phyloP scores from a whole-genome alignment of 2,329 filamentous ascomycete species.

The Chaetomiaceae sp. region DNA sequence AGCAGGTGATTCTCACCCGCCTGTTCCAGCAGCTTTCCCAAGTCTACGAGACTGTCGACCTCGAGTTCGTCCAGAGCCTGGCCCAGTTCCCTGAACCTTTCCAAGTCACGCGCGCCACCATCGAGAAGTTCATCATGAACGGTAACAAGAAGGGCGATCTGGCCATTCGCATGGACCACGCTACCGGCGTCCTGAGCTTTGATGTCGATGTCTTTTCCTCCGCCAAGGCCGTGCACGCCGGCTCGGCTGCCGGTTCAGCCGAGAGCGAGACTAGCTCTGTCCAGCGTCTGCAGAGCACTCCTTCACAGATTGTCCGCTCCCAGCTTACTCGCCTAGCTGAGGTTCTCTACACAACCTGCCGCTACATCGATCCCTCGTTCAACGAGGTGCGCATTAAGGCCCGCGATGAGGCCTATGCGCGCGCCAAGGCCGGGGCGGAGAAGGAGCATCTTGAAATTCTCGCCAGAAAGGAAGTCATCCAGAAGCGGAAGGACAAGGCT shows the following conservation, averaged over 20 bases:
- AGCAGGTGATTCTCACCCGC: conserved; percentile 96
- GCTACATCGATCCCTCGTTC: conserved; percentile 89
- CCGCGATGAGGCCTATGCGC: conserved; percentile 71
- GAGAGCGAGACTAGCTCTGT: conserved; percentile 79
- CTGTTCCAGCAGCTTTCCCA: conserved; percentile 99
- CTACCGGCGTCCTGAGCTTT: conserved; percentile 90
- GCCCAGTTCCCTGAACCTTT: conserved; percentile 95
- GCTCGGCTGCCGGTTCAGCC: conserved; percentile 77
- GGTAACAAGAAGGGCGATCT: conserved; percentile 99
- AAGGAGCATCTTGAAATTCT: conserved; percentile 84
- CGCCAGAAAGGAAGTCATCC: conserved; percentile 80
- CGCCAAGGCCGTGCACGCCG: conserved; percentile 81
- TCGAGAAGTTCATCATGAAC: conserved; percentile 99
- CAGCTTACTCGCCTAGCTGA: conserved; percentile 89
- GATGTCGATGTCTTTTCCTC: conserved; percentile 98
- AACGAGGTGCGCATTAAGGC: conserved; percentile 74
- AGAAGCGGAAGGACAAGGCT: conserved; percentile 96
- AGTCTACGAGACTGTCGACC: conserved; percentile 96
- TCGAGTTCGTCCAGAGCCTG: conserved; percentile 86
- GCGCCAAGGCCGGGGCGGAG: conserved; percentile 81
- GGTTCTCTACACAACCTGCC: conserved; percentile 85
- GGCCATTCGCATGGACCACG: conserved; percentile 92
- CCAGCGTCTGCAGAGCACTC: conserved; percentile 94
- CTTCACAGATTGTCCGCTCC: conserved; percentile 92
- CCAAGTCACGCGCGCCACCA: conserved; percentile 81